These are phyloP conservation scores for Vaccinium vitisidaea DNA, from an alignment of 148 eudicot genomes.

Conservation along the genomic window DNA sequence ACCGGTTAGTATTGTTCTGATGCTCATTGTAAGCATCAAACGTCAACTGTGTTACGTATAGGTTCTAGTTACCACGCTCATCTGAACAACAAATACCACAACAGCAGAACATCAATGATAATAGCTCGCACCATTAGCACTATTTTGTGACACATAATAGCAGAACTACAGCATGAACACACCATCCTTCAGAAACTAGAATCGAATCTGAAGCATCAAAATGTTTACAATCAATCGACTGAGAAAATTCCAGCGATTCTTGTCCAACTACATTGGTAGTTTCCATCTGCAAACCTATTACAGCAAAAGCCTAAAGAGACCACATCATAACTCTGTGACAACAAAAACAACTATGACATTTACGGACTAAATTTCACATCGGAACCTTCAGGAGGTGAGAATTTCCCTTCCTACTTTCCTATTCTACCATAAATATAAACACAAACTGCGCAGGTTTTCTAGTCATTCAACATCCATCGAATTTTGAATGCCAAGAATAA, in stretches of 20 bases:
- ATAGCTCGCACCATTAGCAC: background rate
- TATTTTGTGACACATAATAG: background rate
- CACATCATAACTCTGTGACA: constrained; percentile 14
- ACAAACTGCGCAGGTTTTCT: constrained; percentile 9
- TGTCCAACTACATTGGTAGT: background rate
- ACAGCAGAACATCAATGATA: background rate
- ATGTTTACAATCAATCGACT: constrained; percentile 4
- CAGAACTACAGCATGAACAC: constrained; percentile 5
- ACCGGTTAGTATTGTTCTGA: background rate
- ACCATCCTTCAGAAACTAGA: too few species aligned
- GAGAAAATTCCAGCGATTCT: constrained; percentile 5
- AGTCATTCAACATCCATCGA: constrained; percentile 3
- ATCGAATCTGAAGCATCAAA: constrained; percentile 18
- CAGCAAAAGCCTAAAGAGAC: background rate
- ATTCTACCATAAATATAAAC: constrained; percentile 21
- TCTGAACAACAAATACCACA: too few species aligned
- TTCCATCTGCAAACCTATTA: constrained; percentile 10
- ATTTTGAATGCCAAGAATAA: background rate
- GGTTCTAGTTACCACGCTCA: background rate
- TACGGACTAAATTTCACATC: constrained; percentile 29
- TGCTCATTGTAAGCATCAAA: background rate
- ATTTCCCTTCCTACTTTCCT: constrained; percentile 16
- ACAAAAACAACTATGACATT: constrained; percentile 26
- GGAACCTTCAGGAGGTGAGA: constrained; percentile 14
- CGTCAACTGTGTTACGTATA: background rate